Evolutionary conservation across 495 filamentous ascomycete genomes (phyloP), one percentile per base, ranked within the genome.

Genomic region (Pyrenula aspistea): DNA sequence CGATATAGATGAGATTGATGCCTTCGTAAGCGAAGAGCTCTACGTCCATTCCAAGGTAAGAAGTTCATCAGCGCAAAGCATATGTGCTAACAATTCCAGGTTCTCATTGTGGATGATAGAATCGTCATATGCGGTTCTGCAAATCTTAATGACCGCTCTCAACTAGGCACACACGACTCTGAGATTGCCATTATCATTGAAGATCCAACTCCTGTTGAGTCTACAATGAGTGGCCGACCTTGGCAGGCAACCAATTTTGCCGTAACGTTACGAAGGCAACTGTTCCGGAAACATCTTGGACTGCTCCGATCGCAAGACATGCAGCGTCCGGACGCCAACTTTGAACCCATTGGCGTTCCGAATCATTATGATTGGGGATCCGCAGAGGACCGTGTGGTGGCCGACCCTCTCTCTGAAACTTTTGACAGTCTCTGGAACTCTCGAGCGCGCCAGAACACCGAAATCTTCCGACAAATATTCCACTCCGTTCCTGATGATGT

Each of bases 71-170:
- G 4, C 4, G 15, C 50, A 3, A 12, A 24, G 25, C 22, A 12
- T 49, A 22, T 49, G n/a, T 19, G 47, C 63, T 69, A 64, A 69
- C 61, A 36, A 20, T 0, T 49, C 52, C 55, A 81, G 75, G 80
- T 96, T 36, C 80, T 96, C 60, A 92, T 97, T 66, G 91, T 91
- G 55, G 91, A 97, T 64, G 91, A 97, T 70, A 79, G 82, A 3
- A 71, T 89, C 53, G 92, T 90, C 24, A 91, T 97, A 66, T 89
- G 87, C 70, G 92, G 92, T 53, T 92, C 87, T 0, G 92, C 92
- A 31, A 97, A 97, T 68, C 70, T 97, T 49, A 97, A 97, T 71
- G 92, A 97, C 70, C 87, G 92, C 59, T 92, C 87, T 21, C 92
- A 97, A 68, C 78, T 95, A 15, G 92, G 92, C 19, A 76, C 79